Evolutionary conservation across 2,329 filamentous ascomycete species (phyloP), one percentile per base, ranked within the genome.

Genomic region (Rhinocladiella similis): DNA sequence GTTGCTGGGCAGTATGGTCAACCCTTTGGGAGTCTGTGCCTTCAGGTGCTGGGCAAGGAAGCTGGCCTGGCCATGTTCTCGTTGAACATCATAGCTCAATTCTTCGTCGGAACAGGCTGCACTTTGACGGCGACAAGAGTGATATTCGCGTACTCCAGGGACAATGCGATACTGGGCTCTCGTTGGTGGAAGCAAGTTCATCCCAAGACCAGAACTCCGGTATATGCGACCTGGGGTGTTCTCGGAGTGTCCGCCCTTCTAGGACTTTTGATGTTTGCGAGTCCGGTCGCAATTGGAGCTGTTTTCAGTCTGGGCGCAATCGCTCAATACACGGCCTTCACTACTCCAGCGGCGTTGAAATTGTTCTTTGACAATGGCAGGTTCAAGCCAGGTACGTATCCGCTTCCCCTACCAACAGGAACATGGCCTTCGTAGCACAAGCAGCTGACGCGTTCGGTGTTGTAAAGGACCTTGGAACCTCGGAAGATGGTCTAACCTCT

Each of bases 41-140:
- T 69, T 5, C 69, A 70, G 57, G 68, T 70, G 13, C 58, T 70
- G 13, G 67, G 67, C 61, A 47, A 59, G 51, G 48, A 64, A 38
- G 56, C 64, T 63, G 57, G 71, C n/a, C 62, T 70, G 16, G 68
- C 67, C 6, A 65, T 70, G 59, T 69, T 70, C 41, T 57, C 58
- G 16, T 59, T 70, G 36, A 69, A 65, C 52, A 70, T 69, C 39
- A 57, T 71, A 18, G 67, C 65, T 6, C 66, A 69, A 18, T 68
- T 68, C 55, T 67, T 66, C 51, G 66, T 68, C n/a, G 68, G 66
- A 7, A 60, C 61, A 19, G 68, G 67, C 20, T 68, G 66, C 29
- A 69, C 66, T 13, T 66, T 70, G 48, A 66, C 68, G 1, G 67
- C 66, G 4, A 61, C 60, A 2, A 57, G 68, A 10, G 64, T 70